These are phyloP conservation scores for Filobasidium wieringae DNA, from an alignment of 768 basidiomycete species.

Conservation along the genomic window DNA sequence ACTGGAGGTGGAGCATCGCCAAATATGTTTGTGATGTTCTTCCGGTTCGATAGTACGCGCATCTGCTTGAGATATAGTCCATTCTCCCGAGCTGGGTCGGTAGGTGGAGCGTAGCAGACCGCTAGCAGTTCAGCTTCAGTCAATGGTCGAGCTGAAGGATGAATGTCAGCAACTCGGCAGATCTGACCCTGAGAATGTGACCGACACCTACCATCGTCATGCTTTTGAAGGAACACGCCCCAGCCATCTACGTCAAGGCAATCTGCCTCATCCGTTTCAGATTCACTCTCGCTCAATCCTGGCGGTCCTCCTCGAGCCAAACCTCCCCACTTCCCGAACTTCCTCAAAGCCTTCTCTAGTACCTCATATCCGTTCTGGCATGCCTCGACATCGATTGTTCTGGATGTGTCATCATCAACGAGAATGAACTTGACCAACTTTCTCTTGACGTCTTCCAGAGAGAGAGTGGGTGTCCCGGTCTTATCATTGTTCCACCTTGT, in stretches of 20 bases:
- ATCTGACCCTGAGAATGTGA: neutral
- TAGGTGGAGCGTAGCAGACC: constrained; percentile 68
- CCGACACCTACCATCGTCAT: constrained; percentile 42
- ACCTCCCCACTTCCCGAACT: constrained; percentile 57
- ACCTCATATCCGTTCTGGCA: constrained; percentile 75
- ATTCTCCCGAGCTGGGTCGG: constrained; percentile 65
- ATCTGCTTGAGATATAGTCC: constrained; percentile 61
- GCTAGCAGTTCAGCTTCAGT: constrained; percentile 68
- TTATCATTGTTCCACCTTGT: neutral
- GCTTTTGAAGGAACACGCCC: constrained; percentile 55
- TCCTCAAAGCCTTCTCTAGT: constrained; percentile 75
- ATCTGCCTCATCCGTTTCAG: constrained; percentile 44
- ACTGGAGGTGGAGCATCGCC: constrained; percentile 43
- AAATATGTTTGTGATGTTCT: constrained; percentile 44
- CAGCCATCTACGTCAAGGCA: constrained; percentile 76
- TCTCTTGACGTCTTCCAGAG: constrained; percentile 65
- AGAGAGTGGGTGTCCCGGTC: constrained; percentile 33
- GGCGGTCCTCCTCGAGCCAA: constrained; percentile 4
- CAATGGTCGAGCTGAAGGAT: constrained; percentile 54
- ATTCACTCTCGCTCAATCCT: constrained; percentile 50
- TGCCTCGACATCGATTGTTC: constrained; percentile 61
- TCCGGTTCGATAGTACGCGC: constrained; percentile 37
- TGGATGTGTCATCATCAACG: constrained; percentile 61
- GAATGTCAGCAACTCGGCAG: constrained; percentile 7
- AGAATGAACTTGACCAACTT: constrained; percentile 79